Conservation (phyloP, 139 green algal species). For the Closterium sp. region DNA sequence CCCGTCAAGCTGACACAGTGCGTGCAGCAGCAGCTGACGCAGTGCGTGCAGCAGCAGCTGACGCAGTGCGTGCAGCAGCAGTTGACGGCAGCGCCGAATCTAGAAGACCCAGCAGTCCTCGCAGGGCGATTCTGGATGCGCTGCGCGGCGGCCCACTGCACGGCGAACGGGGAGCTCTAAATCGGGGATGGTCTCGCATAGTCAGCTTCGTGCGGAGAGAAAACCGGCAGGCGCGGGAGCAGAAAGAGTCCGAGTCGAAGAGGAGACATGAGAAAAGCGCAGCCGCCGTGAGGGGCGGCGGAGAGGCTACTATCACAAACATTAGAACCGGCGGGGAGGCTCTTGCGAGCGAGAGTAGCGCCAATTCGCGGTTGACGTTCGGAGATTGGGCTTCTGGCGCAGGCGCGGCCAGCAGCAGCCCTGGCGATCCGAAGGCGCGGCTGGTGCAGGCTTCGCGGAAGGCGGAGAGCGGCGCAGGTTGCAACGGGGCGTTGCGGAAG, state of each 20-base stretch:
- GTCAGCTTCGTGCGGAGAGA: background rate
- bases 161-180: background rate
- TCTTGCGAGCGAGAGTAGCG: background rate
- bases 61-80: no score
- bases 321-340: no score
- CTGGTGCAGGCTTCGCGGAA: background rate
- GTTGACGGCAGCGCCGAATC: no score
- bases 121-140: background rate
- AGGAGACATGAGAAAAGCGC: background rate
- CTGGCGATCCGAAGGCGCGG: no score
- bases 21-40: no score
- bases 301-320: background rate
- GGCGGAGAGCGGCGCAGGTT: no score
- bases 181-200: background rate
- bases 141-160: background rate
- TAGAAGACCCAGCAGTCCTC: background rate
- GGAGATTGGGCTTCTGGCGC: background rate
- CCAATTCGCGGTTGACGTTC: background rate
- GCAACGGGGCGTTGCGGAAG: no score
- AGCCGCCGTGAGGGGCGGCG: background rate
- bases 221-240: background rate
- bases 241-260: background rate
- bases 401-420: background rate
- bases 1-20: no score
- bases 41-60: no score